A percentile compares a stretch with the other conserved stretches of the same genome.
Evolutionary conservation across 78 protist genomes (phyloP).

Genomic region (Bigelowiella natans): DNA sequence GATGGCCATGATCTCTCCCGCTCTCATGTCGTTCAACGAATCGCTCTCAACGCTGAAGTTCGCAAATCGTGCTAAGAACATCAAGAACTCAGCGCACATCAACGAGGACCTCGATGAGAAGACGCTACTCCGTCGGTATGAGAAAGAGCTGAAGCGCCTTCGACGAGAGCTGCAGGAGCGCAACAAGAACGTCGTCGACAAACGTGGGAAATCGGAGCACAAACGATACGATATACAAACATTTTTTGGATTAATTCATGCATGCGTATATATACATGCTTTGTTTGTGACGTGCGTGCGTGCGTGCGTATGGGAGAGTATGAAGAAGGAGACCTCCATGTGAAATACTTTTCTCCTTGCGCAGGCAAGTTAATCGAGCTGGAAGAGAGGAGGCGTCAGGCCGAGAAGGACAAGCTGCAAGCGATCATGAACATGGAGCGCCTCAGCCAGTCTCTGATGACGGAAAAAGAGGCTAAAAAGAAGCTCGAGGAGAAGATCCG

Average conservation of each 20-base stretch:
- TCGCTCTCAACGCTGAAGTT: constrained; percentile 18
- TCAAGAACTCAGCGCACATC: constrained; percentile 18
- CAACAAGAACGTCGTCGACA: constrained; percentile 28
- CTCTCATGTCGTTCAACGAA: constrained; percentile 10
- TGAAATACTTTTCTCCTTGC: too few relatives aligned
- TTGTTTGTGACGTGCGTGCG: too few relatives aligned
- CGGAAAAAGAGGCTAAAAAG: background rate
- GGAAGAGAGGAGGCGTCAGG: constrained; percentile 32
- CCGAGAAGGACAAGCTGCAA: constrained; percentile 26
- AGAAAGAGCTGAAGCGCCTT: constrained; percentile 34
- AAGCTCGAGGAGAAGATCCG: background rate
- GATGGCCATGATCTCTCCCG: constrained; percentile 23
- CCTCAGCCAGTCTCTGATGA: background rate
- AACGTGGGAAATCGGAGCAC: too few relatives aligned
- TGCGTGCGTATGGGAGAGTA: too few relatives aligned
- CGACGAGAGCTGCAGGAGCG: constrained; percentile 18
- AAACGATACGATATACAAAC: too few relatives aligned
- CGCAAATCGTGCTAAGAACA: constrained; percentile 30
- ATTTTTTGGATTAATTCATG: too few relatives aligned
- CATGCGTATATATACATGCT: too few relatives aligned
- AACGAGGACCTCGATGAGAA: background rate
- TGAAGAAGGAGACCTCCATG: too few relatives aligned
- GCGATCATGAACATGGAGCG: background rate
- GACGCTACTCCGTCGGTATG: constrained; percentile 25
- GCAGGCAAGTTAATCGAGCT: constrained; percentile 24